These are phyloP conservation scores for Magnolia officinalis DNA, from an alignment of 164 flowering plant genomes.

Conservation along the genomic window DNA sequence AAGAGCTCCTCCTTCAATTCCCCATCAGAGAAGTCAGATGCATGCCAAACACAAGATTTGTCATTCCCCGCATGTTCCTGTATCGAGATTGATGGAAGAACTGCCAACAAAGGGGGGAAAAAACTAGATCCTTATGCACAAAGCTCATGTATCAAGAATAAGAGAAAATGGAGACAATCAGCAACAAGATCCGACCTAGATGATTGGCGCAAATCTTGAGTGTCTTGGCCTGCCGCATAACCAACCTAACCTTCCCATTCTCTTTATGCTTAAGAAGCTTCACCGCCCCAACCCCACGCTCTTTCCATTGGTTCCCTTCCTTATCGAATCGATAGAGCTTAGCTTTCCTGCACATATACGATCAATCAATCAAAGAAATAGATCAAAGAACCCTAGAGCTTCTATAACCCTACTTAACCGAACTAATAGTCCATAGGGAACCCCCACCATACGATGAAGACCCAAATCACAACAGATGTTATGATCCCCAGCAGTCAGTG, in stretches of 20 bases:
- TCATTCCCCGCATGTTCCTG: constrained; percentile 38
- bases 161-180: not conserved
- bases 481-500: too few relatives aligned
- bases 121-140: not conserved
- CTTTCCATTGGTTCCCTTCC: constrained; percentile 43
- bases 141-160: not conserved
- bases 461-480: not conserved
- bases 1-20: constrained; percentile 40
- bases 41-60: constrained; percentile 41
- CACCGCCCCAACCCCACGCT: constrained; percentile 37
- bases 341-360: constrained; percentile 24
- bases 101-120: constrained; percentile 11
- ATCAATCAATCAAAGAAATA: not conserved
- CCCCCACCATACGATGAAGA: not conserved
- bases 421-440: too few relatives aligned
- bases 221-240: constrained; percentile 40
- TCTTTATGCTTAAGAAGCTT: constrained; percentile 42
- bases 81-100: constrained; percentile 25
- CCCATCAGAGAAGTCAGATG: constrained; percentile 38
- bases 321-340: constrained; percentile 42
- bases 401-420: too few relatives aligned
- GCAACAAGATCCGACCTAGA: constrained; percentile 15
- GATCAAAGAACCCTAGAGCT: not conserved
- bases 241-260: constrained; percentile 34
- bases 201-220: constrained; percentile 45